Evolutionary conservation across 768 basidiomycete species (phyloP), one percentile per base, ranked within the genome.

Genomic region (Lyophyllum atratum): DNA sequence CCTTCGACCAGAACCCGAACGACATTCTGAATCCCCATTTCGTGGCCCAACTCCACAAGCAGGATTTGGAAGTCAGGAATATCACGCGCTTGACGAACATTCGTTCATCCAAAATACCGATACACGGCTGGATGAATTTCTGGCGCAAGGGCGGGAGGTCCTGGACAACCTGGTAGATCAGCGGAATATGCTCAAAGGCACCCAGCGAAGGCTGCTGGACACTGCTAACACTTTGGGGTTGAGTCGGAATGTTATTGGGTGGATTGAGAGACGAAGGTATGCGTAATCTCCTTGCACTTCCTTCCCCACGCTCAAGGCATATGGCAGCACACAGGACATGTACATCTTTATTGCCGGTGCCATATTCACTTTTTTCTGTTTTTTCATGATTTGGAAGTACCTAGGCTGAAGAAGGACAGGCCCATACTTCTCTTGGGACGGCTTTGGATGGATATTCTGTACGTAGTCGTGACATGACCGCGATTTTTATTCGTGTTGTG

Each of bases 241-340:
- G 68, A 95, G 95, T 71, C 81, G 95, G 58, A 84, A 96, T 68
- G 95, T 96, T 31, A 98, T 99, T 71, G 88, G 92, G 7, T 99
- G 95, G 93, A 95, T 99, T 62, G 97, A 99, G 68, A 83, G 87
- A 60, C 80, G 97, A 72, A 97, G 93, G 95, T 93, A 59, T 56
- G 85, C 79, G 15, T 33, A 10, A 22, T 12, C 25, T 46, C 24
- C 25, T 42, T 22, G 42, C 51, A 34, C 44, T 15, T 22, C 37
- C 1, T 28, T 39, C 4, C n/a, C 22, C 45, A 43, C 50, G 19
- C 44, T 45, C 25, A 57, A 26, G 67, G 33, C 44, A 33, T 50
- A 45, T 19, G 52, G 24, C 69, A 96, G 95, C 68, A 94, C 89
- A 42, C 95, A 96, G 69, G 96, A 99, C 68, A 93, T 89, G 79